Evolutionary conservation across 495 filamentous ascomycete genomes (phyloP).

Genomic region (Sphaerosporella brunnea): DNA sequence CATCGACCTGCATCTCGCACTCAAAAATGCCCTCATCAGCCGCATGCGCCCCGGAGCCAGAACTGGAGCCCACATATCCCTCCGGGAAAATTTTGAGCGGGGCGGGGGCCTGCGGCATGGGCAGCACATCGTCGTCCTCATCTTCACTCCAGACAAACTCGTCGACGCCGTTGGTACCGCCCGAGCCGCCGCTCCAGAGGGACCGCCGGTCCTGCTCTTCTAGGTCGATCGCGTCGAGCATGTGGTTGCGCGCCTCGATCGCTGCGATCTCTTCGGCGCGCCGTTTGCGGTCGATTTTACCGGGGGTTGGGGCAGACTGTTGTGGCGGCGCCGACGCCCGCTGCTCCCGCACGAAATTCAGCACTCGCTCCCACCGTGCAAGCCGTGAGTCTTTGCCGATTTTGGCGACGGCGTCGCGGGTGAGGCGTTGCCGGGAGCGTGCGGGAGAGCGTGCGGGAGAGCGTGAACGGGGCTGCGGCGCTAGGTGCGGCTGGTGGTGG

Average conservation of each 20-base stretch:
- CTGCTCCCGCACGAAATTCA: slow-evolving; percentile 23
- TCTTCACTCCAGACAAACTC: slow-evolving; percentile 27
- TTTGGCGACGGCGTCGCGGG: slow-evolving; percentile 17
- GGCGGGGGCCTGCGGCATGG: slow-evolving; percentile 13
- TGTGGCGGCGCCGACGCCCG: slow-evolving; percentile 8
- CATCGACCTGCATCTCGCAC: slow-evolving; percentile 8
- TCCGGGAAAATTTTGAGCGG: slow-evolving; percentile 14
- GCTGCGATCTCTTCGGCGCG: slow-evolving; percentile 3
- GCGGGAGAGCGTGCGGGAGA: slow-evolving; percentile 8
- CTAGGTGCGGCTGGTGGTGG: neutral
- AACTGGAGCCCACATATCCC: slow-evolving; percentile 1
- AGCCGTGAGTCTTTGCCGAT: slow-evolving; percentile 23
- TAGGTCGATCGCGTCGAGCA: slow-evolving; percentile 18
- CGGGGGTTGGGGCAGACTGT: neutral
- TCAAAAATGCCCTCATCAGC: slow-evolving; percentile 21
- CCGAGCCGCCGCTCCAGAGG: slow-evolving; percentile 24
- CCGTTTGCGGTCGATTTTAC: slow-evolving; percentile 1
- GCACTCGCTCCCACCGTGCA: slow-evolving; percentile 25
- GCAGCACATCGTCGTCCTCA: slow-evolving; percentile 23
- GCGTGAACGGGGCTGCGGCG: neutral
- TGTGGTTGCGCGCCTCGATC: slow-evolving; percentile 18
- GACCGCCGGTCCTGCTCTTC: slow-evolving; percentile 19
- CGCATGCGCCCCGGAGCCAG: neutral
- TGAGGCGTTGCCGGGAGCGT: slow-evolving; percentile 17
- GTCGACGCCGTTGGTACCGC: slow-evolving; percentile 25